Evolutionary conservation across 2,329 filamentous ascomycete species (phyloP).

Genomic region (Botrytis porri): DNA sequence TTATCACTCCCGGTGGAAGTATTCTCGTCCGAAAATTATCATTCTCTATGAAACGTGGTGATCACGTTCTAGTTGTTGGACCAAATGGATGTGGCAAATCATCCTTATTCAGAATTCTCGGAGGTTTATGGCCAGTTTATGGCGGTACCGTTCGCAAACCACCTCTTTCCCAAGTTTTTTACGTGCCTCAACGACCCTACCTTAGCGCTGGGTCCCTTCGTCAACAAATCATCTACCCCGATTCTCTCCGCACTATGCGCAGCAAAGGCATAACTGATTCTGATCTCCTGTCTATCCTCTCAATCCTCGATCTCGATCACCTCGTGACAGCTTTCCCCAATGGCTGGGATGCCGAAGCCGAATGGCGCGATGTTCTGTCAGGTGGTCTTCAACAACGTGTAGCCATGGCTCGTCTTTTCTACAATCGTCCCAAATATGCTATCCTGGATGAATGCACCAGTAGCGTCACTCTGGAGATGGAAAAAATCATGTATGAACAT

Average conservation of each 20-base stretch:
- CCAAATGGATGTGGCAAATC: conserved; percentile 98
- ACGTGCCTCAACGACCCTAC: conserved; percentile 95
- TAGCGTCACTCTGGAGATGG: conserved; percentile 90
- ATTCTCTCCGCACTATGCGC: conserved; percentile 82
- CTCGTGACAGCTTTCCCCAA: conserved; percentile 72
- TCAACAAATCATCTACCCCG: conserved; percentile 96
- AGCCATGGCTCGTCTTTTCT: conserved; percentile 93
- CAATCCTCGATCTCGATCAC: conserved; percentile 76
- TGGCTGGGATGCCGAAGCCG: conserved; percentile 90
- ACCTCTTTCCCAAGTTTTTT: conserved; percentile 90
- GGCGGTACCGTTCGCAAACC: conserved; percentile 91
- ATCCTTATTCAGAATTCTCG: conserved; percentile 91
- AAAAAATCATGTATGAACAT: conserved; percentile 95
- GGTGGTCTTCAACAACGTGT: conserved; percentile 93
- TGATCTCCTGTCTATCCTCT: conserved; percentile 74
- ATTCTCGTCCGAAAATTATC: conserved; percentile 82
- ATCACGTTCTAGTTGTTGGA: conserved; percentile 87
- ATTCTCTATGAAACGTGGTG: conserved; percentile 80
- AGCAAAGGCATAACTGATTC: conserved; percentile 77
- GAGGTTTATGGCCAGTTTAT: conserved; percentile 96
- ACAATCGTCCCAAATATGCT: conserved; percentile 87
- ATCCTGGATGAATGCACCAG: conserved; percentile 97
- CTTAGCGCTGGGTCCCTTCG: conserved; percentile 87
- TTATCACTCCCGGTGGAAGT: conserved; percentile 95
- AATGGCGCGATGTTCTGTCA: conserved; percentile 93